Evolutionary conservation across 2,329 filamentous ascomycete genomes (phyloP).

Genomic region (Cladosporium cucumerinum): DNA sequence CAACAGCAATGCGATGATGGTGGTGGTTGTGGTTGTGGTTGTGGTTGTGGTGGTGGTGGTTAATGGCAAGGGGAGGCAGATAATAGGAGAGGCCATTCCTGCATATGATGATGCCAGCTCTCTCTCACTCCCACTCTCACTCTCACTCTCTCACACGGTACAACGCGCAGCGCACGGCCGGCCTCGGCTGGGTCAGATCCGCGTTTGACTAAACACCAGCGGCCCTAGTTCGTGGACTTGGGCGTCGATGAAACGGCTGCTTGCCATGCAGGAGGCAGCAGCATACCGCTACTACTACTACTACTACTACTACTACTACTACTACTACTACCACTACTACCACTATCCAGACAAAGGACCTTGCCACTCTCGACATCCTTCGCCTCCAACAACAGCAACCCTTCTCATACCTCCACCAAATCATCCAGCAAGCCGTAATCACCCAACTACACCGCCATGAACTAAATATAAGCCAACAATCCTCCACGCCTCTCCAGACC

Average conservation of each 20-base stretch:
- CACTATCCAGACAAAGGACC: slow-evolving; percentile 4
- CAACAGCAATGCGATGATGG: not conserved
- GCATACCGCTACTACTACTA: not conserved
- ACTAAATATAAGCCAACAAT: not conserved
- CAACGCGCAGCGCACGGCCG: not conserved
- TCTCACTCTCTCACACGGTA: not conserved
- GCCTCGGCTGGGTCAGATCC: not conserved
- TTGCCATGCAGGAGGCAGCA: slow-evolving; percentile 8
- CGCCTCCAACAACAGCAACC: not conserved
- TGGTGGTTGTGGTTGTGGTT: not conserved
- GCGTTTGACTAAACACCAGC: not conserved
- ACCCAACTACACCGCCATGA: not conserved
- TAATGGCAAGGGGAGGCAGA: not conserved
- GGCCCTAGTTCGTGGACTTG: not conserved
- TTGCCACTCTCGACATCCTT: not conserved
- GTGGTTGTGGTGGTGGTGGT: not conserved
- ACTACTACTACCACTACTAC: not conserved
- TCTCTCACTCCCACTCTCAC: not conserved
- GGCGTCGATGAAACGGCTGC: slow-evolving; percentile 9
- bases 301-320: not conserved
- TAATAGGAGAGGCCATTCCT: slow-evolving; percentile 8
- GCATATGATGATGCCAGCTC: slow-evolving; percentile 6
- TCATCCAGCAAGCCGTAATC: not conserved
- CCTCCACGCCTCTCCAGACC: slow-evolving; percentile 6
- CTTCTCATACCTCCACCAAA: not conserved